Evolutionary conservation across 352 stramenopile genomes (phyloP).

Genomic region (Phytophthora multivora): DNA sequence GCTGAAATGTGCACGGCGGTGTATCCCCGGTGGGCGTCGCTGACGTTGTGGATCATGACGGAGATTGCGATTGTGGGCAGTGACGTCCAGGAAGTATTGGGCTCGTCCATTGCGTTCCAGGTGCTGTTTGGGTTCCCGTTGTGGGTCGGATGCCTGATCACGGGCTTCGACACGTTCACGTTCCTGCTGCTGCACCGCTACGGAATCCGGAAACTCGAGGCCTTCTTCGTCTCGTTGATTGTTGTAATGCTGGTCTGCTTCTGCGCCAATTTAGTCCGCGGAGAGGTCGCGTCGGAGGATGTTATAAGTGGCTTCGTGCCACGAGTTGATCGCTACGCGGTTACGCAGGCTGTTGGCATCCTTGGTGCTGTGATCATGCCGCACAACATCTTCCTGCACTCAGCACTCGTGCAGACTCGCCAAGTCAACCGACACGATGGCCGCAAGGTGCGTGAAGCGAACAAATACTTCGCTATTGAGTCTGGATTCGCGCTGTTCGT

Average conservation of each 20-base stretch:
- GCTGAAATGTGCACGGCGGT: constrained; percentile 84
- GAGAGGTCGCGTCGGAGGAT: constrained; percentile 69
- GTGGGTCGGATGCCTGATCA: constrained; percentile 91
- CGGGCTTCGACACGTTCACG: constrained; percentile 92
- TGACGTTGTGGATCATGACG: constrained; percentile 92
- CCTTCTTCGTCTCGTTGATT: constrained; percentile 93
- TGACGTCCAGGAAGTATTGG: constrained; percentile 93
- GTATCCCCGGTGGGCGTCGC: constrained; percentile 79
- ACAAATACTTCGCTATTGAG: constrained; percentile 96
- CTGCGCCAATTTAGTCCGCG: constrained; percentile 88
- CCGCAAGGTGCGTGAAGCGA: constrained; percentile 82
- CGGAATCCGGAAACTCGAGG: constrained; percentile 93
- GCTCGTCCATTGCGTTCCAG: constrained; percentile 91
- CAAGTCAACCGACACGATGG: constrained; percentile 62
- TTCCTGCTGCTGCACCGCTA: constrained; percentile 94
- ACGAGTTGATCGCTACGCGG: constrained; percentile 71
- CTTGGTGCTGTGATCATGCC: constrained; percentile 97
- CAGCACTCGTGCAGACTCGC: constrained; percentile 81
- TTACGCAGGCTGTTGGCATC: constrained; percentile 90
- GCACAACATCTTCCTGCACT: constrained; percentile 97
- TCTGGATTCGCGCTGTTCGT: constrained; percentile 90
- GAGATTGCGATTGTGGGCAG: constrained; percentile 93
- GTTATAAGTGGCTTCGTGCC: constrained; percentile 86
- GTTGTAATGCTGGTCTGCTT: constrained; percentile 94
- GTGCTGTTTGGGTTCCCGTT: constrained; percentile 91